Percentiles rank a stretch among this genome's conserved stretches.
phyloP scores from a whole-genome alignment of 129 eudicot genomes.

The Mikania micrantha region DNA sequence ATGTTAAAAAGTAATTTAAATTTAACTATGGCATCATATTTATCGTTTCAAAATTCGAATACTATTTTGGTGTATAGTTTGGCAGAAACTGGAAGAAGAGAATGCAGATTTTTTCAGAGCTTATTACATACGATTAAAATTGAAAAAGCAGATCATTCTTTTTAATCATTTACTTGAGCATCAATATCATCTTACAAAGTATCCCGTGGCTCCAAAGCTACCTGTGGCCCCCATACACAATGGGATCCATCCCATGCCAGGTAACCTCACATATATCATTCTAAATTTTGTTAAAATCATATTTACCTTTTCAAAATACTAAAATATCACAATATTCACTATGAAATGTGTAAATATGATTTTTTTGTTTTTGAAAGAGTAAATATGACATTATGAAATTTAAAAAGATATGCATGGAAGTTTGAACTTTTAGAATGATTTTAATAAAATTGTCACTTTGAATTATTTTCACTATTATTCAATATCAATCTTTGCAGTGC shows the following conservation, averaged over 20 bases:
- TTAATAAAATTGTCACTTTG: not conserved
- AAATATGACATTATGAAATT: not conserved
- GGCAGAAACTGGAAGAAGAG: slow-evolving; percentile 99
- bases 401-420: not conserved
- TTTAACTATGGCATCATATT: not conserved
- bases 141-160: slow-evolving; percentile 89
- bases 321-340: not conserved
- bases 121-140: slow-evolving; percentile 86
- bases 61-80: slow-evolving; percentile 38
- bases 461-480: slow-evolving; percentile 27
- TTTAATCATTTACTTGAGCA: slow-evolving; percentile 94
- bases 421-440: not conserved
- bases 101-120: slow-evolving; percentile 95
- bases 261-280: slow-evolving; percentile 27
- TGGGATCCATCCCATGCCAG: slow-evolving; percentile 95
- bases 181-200: slow-evolving; percentile 77
- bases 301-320: not conserved
- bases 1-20: not conserved
- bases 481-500: slow-evolving; percentile 54
- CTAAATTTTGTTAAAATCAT: not conserved
- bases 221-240: slow-evolving; percentile 89
- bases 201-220: slow-evolving; percentile 71
- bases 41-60: not conserved
- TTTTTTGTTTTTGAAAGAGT: not conserved
- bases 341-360: not conserved